Evolutionary conservation across 768 basidiomycete genomes (phyloP).

Genomic region (Tricholoma saponaceum): DNA sequence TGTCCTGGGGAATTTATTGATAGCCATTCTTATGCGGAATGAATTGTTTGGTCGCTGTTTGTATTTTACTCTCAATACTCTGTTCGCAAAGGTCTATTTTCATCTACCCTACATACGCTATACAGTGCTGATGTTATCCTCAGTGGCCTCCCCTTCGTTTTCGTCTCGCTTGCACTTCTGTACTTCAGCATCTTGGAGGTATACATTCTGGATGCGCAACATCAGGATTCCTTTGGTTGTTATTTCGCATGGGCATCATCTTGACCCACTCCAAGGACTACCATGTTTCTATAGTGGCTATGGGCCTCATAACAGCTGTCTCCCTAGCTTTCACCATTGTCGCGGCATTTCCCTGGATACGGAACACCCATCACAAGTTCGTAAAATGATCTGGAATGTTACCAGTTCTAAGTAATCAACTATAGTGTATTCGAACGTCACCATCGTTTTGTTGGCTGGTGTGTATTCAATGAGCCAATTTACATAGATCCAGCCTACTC

Average conservation of each 20-base stretch:
- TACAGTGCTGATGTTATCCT: constrained; percentile 1
- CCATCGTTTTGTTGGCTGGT: constrained; percentile 83
- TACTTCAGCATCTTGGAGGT: constrained; percentile 75
- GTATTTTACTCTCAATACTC: constrained; percentile 66
- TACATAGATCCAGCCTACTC: not conserved
- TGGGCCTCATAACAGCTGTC: constrained; percentile 58
- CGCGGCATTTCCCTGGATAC: constrained; percentile 75
- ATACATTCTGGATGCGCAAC: constrained; percentile 82
- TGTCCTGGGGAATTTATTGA: constrained; percentile 69
- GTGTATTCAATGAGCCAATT: constrained; percentile 15
- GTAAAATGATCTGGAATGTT: constrained; percentile 10
- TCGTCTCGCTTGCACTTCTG: constrained; percentile 68
- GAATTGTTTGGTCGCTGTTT: constrained; percentile 78
- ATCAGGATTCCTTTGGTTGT: constrained; percentile 71
- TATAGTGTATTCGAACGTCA: constrained; percentile 79
- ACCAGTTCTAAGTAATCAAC: constrained; percentile 1
- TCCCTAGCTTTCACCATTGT: constrained; percentile 45
- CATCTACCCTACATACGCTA: not conserved
- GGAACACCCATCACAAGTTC: constrained; percentile 81
- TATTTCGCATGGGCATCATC: constrained; percentile 54
- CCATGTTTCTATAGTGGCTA: constrained; percentile 46
- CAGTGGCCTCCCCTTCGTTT: constrained; percentile 49
- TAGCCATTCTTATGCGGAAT: constrained; percentile 74
- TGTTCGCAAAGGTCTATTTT: constrained; percentile 65
- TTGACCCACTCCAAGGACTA: constrained; percentile 47